Base-by-base conservation (phyloP, 352 stramenopile species). In the Blastocystis sp. region DNA sequence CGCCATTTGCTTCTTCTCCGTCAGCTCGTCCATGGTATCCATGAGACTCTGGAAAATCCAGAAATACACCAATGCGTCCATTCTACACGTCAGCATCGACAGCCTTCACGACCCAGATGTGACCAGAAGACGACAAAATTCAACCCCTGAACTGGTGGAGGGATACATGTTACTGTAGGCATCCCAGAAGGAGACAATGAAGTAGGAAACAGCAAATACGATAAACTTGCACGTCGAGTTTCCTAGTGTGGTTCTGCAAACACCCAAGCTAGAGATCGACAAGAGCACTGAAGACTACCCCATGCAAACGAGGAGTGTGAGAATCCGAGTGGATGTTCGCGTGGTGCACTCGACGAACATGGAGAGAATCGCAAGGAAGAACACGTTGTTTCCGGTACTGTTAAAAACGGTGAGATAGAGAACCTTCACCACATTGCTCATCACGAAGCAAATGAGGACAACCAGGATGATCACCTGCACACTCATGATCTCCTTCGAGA, bases 21-120 rank as follows among this genome's bases (percentile, higher is more conserved):
- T 78, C 45, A 89, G 50, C 55, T 89, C 78, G n/a, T 89, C 78
- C 78, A 89, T 89, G 24, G 78, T 89, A 39, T 89, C 66, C 63
- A 89, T 79, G 26, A 89, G 34, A 45, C 63, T 79, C 45, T 89
- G 78, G 78, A 89, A 89, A 47, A 89, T 89, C 63, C 63, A 79
- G 78, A 89, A 89, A 45, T 89, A 89, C 16, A 76, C 45, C 39
- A 89, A 45, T 16, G 78, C 66, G 53, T 89, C 78, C 43, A 89
- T 64, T 4, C 73, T 85, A 85, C 18, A 5, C 47, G 2, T 85
- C 50, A 85, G 3, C 6, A 39, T 8, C n/a, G 2, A 11, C 73
- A 20, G 11, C 9, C 50, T 53, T 18, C 4, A 13, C 26, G 24
- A 85, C 73, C 53, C 73, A 26, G 73, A 85, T 16, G 73, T 85